phyloP scores from a whole-genome alignment of 306 rosid species.

The Neltuma alba region DNA sequence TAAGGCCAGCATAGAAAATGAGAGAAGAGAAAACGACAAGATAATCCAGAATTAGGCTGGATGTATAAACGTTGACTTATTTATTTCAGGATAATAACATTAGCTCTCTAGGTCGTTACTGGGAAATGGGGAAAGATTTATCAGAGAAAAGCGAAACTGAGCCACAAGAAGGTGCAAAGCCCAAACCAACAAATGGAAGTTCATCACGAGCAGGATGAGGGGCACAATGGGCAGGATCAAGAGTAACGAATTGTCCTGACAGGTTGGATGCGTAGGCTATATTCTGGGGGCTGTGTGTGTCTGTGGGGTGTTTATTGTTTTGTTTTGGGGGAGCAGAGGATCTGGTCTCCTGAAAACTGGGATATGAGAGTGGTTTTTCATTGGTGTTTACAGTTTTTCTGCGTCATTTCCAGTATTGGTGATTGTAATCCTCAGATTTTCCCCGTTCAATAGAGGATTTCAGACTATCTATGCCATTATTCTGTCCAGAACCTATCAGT shows the following conservation, averaged over 20 bases:
- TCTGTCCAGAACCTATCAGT: neutral
- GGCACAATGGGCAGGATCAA: neutral
- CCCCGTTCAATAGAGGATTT: neutral
- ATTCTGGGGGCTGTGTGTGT: neutral
- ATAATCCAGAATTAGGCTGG: neutral
- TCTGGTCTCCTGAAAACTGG: neutral
- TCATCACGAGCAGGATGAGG: neutral
- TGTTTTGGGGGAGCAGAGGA: neutral
- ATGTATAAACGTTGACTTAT: neutral
- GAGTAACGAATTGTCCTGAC: neutral
- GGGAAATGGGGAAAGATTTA: neutral
- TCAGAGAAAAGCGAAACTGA: neutral
- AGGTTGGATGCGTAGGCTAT: neutral
- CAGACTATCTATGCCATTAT: neutral
- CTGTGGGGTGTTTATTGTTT: neutral
- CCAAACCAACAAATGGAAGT: neutral
- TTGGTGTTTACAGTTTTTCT: neutral
- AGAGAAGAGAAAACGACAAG: neutral
- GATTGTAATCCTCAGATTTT: neutral
- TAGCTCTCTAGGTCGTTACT: neutral
- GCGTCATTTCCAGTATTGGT: neutral
- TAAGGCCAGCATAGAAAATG: neutral
- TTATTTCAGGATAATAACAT: conserved; percentile 5
- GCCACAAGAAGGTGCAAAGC: neutral
- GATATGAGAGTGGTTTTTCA: neutral